Percentiles rank a stretch among this genome's conserved stretches.
Conservation (phyloP, 768 basidiomycete species). For the Melanogaster broomeanus region DNA sequence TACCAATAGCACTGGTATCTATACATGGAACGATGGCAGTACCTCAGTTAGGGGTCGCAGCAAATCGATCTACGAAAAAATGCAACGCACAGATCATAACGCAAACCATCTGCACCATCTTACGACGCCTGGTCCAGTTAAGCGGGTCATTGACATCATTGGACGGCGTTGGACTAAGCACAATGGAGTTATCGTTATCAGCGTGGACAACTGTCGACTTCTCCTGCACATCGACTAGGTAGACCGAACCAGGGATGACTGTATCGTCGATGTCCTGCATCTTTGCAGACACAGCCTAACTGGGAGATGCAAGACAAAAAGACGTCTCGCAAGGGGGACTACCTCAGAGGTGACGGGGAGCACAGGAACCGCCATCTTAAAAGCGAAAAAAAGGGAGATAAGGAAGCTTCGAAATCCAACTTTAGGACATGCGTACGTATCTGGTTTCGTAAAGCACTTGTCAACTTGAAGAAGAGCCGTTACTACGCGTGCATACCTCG, state of each 20-base stretch:
- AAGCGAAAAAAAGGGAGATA: background rate
- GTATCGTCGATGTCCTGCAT: slow-evolving; percentile 20
- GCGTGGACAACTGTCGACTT: slow-evolving; percentile 12
- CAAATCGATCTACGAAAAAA: background rate
- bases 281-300: background rate
- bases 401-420: background rate
- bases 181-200: slow-evolving; percentile 14
- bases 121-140: slow-evolving; percentile 20
- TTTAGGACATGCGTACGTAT: slow-evolving; percentile 1
- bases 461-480: too few relatives aligned
- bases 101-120: slow-evolving; percentile 12
- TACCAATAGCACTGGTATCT: slow-evolving; percentile 19
- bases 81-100: slow-evolving; percentile 18
- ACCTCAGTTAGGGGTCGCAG: background rate
- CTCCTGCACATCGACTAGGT: slow-evolving; percentile 24
- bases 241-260: slow-evolving; percentile 23
- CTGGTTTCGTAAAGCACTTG: background rate
- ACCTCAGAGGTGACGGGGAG: background rate
- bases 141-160: slow-evolving; percentile 23
- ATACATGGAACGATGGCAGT: background rate
- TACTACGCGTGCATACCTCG: too few relatives aligned
- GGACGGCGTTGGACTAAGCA: slow-evolving; percentile 26
- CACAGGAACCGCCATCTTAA: background rate
- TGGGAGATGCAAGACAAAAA: background rate
- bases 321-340: background rate